A percentile compares a stretch with the other conserved stretches of the same genome.
These are phyloP conservation scores for Lichtheimia ramosa DNA, from an alignment of 371 early-diverging fungal species.

Conservation along the genomic window DNA sequence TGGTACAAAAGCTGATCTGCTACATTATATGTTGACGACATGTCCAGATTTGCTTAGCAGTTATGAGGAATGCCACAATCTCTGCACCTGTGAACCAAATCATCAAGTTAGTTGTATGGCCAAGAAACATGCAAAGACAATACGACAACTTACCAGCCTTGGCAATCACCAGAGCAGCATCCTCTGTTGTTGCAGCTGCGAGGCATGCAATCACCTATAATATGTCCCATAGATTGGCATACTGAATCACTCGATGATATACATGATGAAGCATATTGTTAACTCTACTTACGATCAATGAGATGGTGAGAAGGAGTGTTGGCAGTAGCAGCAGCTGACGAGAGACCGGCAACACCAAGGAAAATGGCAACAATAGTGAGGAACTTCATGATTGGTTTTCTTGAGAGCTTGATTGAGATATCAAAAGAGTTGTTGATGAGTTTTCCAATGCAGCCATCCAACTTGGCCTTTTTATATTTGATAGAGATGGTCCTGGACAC, in stretches of 20 bases:
- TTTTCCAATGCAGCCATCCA: too few species aligned
- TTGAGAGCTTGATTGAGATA: too few species aligned
- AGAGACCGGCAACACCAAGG: too few species aligned
- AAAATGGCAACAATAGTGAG: too few species aligned
- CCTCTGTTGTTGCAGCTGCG: background rate
- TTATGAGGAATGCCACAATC: background rate
- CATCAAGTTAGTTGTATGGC: background rate
- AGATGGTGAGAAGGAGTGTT: background rate
- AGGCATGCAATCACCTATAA: conserved; percentile 2
- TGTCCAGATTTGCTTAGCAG: background rate
- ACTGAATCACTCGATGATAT: too few species aligned
- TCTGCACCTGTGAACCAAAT: too few species aligned
- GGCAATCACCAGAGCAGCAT: conserved; percentile 10
- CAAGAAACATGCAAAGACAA: too few species aligned
- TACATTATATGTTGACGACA: background rate
- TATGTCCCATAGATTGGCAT: too few species aligned
- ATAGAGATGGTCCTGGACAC: too few species aligned
- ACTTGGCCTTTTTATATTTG: too few species aligned
- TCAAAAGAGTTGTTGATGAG: too few species aligned
- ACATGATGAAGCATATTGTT: background rate
- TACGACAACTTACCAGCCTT: conserved; percentile 5
- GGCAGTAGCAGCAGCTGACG: background rate
- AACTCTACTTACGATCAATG: background rate
- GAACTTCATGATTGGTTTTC: too few species aligned
- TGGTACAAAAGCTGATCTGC: background rate